These are phyloP conservation scores for Skeletonema marinoi DNA, from an alignment of 108 stramenopile genomes.

Conservation along the genomic window DNA sequence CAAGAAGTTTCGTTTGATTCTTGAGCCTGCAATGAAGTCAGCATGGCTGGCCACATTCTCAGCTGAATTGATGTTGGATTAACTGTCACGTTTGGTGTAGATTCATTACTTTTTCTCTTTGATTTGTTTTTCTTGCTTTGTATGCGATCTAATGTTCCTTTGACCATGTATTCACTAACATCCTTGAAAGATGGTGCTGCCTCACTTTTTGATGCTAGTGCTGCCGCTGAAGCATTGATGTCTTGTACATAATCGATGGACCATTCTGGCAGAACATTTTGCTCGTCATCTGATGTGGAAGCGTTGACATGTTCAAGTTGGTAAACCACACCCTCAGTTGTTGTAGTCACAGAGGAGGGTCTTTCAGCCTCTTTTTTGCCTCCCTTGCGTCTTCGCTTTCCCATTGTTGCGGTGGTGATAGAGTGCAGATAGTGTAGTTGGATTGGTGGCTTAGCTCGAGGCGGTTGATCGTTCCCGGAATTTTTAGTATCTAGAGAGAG, in stretches of 20 bases:
- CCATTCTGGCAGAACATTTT: slow-evolving; percentile 13
- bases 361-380: not conserved
- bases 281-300: not conserved
- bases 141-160: slow-evolving; percentile 30
- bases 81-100: not conserved
- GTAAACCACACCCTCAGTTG: not conserved
- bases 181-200: not conserved
- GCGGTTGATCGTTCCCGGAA: not conserved
- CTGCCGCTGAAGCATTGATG: slow-evolving; percentile 5
- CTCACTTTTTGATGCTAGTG: not conserved
- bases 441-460: not conserved
- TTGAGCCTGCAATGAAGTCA: slow-evolving; percentile 14
- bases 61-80: slow-evolving; percentile 63
- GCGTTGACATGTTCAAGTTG: not conserved
- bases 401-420: not conserved
- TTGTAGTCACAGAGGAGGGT: not conserved
- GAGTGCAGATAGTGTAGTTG: no score
- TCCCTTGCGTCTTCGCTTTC: not conserved
- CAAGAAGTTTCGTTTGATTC: not conserved
- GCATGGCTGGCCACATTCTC: slow-evolving; percentile 65
- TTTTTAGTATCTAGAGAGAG: not conserved
- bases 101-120: slow-evolving; percentile 5
- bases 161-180: slow-evolving; percentile 19
- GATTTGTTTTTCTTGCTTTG: slow-evolving; percentile 8
- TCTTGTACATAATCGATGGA: slow-evolving; percentile 12